Evolutionary conservation across 768 basidiomycete genomes (phyloP), one percentile per base, ranked within the genome.

Genomic region (Agrocybe praecox): DNA sequence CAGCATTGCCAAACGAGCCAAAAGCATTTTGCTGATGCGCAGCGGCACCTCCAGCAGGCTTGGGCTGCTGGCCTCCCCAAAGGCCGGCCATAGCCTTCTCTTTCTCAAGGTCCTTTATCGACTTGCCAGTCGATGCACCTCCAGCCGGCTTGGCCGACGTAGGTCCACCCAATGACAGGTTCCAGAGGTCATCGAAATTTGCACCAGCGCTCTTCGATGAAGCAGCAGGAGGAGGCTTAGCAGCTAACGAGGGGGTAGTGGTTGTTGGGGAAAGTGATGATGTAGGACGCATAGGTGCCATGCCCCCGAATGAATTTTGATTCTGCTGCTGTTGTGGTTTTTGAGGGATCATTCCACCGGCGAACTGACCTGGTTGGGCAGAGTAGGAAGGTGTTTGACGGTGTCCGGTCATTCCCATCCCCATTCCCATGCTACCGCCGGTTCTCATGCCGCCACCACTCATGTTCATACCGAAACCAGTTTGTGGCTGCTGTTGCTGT

Each of bases 121-220:
- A 90, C 79, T 94, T 94, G 36, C 78, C 77, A 0, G 69, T 68
- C 40, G 67, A 63, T 1, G 66, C 57, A 26, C 66, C 62, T 19
- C 64, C 57, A 18, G 72, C 67, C 2, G 82, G 67, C 47, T 81
- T 80, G 36, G 77, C 63, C 15, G 71, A 14, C 18, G 53, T 52
- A 14, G 78, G 53, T 12, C 74, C 62, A 24, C 88, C 89, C 34
- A 96, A 80, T 1, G 89, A 90, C 80, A 94, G 80, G 19, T 83
- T 83, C 91, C 92, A 97, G 61, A 97, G 70, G 68, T 97, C 95
- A 60, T 95, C 95, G 66, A 96, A 97, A 65, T 86, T 87, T 55
- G 59, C 61, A 18, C 53, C 56, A 55, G 59, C 61, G 18, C 53
- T 57, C 57, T 66, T 65, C 26, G 81, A 74, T 55, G 69, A 65